Evolutionary conservation across 1,284 basidiomycete species (phyloP).

Genomic region (Tranzscheliella williamsii): DNA sequence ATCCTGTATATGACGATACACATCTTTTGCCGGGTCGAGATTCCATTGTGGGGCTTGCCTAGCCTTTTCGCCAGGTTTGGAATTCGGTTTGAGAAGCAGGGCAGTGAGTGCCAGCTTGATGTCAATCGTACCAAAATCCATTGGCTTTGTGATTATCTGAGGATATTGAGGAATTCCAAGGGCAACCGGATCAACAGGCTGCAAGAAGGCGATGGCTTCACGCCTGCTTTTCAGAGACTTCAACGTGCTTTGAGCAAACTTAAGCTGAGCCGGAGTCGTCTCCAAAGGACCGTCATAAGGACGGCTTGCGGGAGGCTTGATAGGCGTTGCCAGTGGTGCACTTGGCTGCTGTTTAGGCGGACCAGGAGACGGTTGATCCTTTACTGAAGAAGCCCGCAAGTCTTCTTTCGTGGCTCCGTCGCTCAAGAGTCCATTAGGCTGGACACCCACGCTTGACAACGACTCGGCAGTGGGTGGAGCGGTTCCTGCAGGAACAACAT

Average conservation of each 20-base stretch:
- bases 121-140: constrained; percentile 95
- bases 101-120: constrained; percentile 67
- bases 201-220: constrained; percentile 79
- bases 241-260: constrained; percentile 78
- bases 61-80: constrained; percentile 50
- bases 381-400: constrained; percentile 1
- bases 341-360: constrained; percentile 4
- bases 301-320: background rate
- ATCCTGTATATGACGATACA: constrained; percentile 40
- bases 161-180: constrained; percentile 90
- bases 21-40: constrained; percentile 44
- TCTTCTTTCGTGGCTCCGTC: constrained; percentile 13
- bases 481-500: background rate
- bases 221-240: constrained; percentile 84
- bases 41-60: constrained; percentile 39
- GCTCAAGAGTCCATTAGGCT: constrained; percentile 13
- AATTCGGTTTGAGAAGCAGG: constrained; percentile 38
- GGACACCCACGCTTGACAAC: constrained; percentile 19
- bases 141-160: constrained; percentile 82
- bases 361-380: background rate
- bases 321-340: too few species aligned
- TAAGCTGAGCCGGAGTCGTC: constrained; percentile 69
- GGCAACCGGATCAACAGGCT: constrained; percentile 86
- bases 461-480: constrained; percentile 26
- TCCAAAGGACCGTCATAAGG: constrained; percentile 34